Conservation (phyloP, 2,329 filamentous ascomycete genomes). For the Colletotrichum eremochloae region DNA sequence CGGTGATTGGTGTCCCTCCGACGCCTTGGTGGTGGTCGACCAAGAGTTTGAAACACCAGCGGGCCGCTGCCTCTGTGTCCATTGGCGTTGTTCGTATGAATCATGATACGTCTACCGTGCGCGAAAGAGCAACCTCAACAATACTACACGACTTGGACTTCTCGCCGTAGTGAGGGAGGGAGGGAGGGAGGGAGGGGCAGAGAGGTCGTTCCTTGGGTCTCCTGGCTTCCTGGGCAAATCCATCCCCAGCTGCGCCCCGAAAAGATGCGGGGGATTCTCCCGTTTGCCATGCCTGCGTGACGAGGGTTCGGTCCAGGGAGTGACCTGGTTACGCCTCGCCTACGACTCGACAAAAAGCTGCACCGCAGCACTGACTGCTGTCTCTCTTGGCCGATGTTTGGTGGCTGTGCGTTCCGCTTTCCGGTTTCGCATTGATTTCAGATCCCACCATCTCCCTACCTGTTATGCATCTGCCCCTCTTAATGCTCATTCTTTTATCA, state of each 20-base stretch:
- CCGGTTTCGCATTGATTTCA: conserved; percentile 43
- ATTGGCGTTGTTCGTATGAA: background rate
- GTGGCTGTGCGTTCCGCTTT: conserved; percentile 41
- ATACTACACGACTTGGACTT: conserved; percentile 14
- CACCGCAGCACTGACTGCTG: conserved; percentile 19
- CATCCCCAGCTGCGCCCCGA: background rate
- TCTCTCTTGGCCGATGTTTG: conserved; percentile 35
- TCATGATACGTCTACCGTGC: conserved; percentile 29
- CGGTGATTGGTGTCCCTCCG: background rate
- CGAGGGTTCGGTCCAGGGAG: conserved; percentile 18
- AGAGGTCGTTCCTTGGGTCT: background rate
- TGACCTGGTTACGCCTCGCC: background rate
- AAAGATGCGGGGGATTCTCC: conserved; percentile 33
- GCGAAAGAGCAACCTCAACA: conserved; percentile 28
- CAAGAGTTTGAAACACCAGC: conserved; percentile 1
- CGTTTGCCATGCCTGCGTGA: conserved; percentile 17
- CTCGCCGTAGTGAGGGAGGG: background rate
- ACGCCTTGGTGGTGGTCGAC: background rate
- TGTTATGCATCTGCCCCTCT: background rate
- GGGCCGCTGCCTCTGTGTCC: background rate
- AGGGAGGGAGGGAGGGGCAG: background rate
- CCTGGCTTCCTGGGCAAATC: background rate
- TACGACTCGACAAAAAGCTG: conserved; percentile 7
- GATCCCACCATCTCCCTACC: conserved; percentile 36
- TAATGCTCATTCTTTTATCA: conserved; percentile 8